Evolutionary conservation across 495 filamentous ascomycete genomes (phyloP).

Genomic region (Clavariopsis aquatica): DNA sequence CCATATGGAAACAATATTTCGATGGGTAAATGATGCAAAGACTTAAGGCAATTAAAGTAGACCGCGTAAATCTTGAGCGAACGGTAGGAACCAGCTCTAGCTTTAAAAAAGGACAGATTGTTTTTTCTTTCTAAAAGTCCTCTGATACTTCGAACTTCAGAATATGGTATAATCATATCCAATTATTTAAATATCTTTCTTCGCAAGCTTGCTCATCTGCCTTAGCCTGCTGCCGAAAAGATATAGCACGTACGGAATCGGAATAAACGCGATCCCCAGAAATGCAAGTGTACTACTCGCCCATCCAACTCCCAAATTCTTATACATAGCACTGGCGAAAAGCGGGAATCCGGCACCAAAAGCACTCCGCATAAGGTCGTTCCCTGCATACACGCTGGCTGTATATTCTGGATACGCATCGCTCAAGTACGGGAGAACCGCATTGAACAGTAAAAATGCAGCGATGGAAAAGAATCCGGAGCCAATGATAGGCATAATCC

Average conservation of each 20-base stretch:
- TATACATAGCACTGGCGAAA: conserved; percentile 60
- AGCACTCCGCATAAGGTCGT: conserved; percentile 74
- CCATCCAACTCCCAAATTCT: conserved; percentile 42
- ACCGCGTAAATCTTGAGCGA: too few species aligned
- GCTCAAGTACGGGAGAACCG: conserved; percentile 89
- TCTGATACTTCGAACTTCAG: too few species aligned
- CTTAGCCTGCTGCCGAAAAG: conserved; percentile 40
- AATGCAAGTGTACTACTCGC: conserved; percentile 40
- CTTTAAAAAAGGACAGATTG: background rate
- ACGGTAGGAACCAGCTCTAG: too few species aligned
- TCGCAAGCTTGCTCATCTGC: conserved; percentile 27
- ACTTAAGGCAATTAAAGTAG: background rate
- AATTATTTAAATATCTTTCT: conserved; percentile 19
- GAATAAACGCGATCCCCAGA: conserved; percentile 43
- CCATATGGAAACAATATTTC: background rate
- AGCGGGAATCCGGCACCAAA: conserved; percentile 80
- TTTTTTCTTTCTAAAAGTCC: too few species aligned
- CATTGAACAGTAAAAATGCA: conserved; percentile 59
- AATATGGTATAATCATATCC: too few species aligned
- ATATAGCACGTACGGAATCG: conserved; percentile 46
- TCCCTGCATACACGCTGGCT: conserved; percentile 82
- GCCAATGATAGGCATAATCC: conserved; percentile 53
- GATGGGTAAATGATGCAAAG: background rate
- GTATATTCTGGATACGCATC: conserved; percentile 78
- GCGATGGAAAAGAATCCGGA: conserved; percentile 24